phyloP scores from a whole-genome alignment of 495 filamentous ascomycete species.

The Polyplosphaeria fusca region DNA sequence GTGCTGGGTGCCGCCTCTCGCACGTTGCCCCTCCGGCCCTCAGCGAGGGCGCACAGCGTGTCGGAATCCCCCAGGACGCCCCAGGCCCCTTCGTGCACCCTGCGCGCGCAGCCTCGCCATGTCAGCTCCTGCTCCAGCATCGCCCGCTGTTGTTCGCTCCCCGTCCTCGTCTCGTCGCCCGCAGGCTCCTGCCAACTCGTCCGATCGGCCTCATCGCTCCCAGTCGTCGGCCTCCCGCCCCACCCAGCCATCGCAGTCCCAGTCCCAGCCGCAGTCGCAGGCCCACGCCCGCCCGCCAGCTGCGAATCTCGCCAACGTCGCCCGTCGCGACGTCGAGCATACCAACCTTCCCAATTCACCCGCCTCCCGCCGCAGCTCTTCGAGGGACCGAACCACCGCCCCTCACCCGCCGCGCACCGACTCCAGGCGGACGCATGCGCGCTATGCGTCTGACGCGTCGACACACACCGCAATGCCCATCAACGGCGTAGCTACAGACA shows the following conservation, averaged over 20 bases:
- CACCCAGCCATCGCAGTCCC: constrained; percentile 36
- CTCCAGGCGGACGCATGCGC: constrained; percentile 48
- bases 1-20: background rate
- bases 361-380: constrained; percentile 52
- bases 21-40: background rate
- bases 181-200: constrained; percentile 44
- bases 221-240: constrained; percentile 52
- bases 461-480: constrained; percentile 54
- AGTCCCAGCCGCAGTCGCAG: constrained; percentile 48
- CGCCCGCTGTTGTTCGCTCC: constrained; percentile 52
- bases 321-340: constrained; percentile 58
- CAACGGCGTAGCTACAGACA: constrained; percentile 48
- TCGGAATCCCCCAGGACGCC: too few species aligned
- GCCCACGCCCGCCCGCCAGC: constrained; percentile 50
- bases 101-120: constrained; percentile 41
- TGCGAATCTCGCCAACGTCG: constrained; percentile 52
- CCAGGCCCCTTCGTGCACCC: constrained; percentile 10
- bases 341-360: constrained; percentile 49
- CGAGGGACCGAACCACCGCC: constrained; percentile 50
- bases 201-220: constrained; percentile 57
- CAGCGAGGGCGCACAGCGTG: too few species aligned
- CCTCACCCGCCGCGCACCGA: constrained; percentile 53
- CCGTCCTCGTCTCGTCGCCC: constrained; percentile 54
- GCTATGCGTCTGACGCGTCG: constrained; percentile 45
- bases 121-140: constrained; percentile 49